A percentile compares a stretch with the other conserved stretches of the same genome.
These are phyloP conservation scores for Cardiosporidium cionae DNA, from an alignment of 169 alveolate species.

Conservation along the genomic window DNA sequence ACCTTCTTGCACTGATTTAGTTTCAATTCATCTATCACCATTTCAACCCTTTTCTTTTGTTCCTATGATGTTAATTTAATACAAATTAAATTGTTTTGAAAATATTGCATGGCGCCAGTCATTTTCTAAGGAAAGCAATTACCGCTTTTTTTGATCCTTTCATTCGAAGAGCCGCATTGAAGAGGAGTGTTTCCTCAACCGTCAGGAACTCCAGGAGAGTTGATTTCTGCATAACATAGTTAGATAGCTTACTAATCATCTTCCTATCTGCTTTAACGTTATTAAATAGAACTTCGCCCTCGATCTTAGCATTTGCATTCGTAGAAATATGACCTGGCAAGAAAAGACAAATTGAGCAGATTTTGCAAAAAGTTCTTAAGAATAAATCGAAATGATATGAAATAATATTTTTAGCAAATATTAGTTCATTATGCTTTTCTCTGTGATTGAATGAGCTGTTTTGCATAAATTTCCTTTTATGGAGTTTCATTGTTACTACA, in stretches of 20 bases:
- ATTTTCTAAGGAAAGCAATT: too few relatives aligned
- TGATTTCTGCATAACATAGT: constrained; percentile 72
- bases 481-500: too few relatives aligned
- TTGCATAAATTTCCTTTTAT: too few relatives aligned
- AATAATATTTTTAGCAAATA: too few relatives aligned
- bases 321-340: background rate
- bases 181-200: constrained; percentile 62
- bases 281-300: background rate
- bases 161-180: constrained; percentile 52
- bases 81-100: background rate
- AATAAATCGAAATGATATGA: too few relatives aligned
- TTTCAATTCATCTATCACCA: background rate
- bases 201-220: constrained; percentile 58
- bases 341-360: background rate
- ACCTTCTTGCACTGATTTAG: constrained; percentile 43
- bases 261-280: background rate
- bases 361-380: too few relatives aligned
- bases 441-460: too few relatives aligned
- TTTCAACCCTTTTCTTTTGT: background rate
- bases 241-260: background rate
- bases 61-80: background rate
- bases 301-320: background rate
- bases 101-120: too few relatives aligned
- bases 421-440: too few relatives aligned
- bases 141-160: background rate